Percentiles rank a stretch among this genome's conserved stretches.
phyloP scores from a whole-genome alignment of 306 rosid species.

The barrel medic (Medicago truncatula) region DNA sequence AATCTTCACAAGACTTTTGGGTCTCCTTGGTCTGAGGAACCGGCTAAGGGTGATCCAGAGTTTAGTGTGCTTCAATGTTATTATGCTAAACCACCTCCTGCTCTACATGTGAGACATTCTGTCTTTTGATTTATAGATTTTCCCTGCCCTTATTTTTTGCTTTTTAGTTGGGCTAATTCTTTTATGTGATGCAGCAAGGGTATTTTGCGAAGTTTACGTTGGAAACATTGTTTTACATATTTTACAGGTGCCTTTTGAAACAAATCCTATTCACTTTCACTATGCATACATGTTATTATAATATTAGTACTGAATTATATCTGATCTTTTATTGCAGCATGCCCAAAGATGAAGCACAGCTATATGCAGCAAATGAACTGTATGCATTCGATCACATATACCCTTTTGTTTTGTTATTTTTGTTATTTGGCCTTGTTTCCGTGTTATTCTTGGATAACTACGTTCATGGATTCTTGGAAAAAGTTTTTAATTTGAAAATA shows the following conservation, averaged over 20 bases:
- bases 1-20: constrained; percentile 98
- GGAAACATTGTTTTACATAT: constrained; percentile 80
- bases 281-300: not conserved
- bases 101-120: constrained; percentile 67
- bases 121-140: not conserved
- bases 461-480: constrained; percentile 1
- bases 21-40: constrained; percentile 98
- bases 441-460: not conserved
- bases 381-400: constrained; percentile 47
- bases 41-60: constrained; percentile 96
- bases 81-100: constrained; percentile 77
- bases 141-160: not conserved
- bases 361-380: constrained; percentile 85
- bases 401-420: not conserved
- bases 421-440: constrained; percentile 15
- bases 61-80: constrained; percentile 90
- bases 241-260: constrained; percentile 68
- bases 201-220: constrained; percentile 66
- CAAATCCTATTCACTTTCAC: constrained; percentile 20
- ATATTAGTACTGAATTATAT: not conserved
- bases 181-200: constrained; percentile 61
- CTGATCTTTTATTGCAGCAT: constrained; percentile 58
- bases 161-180: constrained; percentile 18
- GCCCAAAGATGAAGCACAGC: constrained; percentile 90
- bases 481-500: constrained; percentile 24